Conservation (phyloP, 306 rosid genomes). For the Cercis canadensis region DNA sequence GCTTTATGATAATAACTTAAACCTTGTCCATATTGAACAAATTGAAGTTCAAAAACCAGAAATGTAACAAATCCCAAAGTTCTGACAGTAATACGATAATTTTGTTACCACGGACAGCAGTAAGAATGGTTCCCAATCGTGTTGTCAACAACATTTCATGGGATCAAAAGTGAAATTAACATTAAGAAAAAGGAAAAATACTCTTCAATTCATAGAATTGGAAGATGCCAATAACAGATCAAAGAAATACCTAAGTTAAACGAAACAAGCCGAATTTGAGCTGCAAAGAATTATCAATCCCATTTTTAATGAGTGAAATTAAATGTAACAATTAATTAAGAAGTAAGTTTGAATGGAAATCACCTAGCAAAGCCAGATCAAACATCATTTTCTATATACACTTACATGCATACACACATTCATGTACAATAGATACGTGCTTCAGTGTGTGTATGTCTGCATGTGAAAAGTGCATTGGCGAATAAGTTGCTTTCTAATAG, state of each 20-base stretch:
- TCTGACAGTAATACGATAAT: background rate
- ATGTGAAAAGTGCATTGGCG: conserved; percentile 6
- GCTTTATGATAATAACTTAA: background rate
- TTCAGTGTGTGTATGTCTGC: background rate
- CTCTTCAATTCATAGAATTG: conserved; percentile 9
- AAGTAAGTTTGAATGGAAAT: background rate
- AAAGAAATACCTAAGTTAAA: background rate
- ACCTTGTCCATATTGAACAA: background rate
- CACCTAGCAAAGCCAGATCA: conserved; percentile 40
- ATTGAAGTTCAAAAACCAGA: background rate
- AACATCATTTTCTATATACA: conserved; percentile 21
- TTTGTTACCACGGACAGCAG: background rate
- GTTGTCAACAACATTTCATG: conserved; percentile 1
- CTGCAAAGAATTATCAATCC: background rate
- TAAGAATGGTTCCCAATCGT: background rate
- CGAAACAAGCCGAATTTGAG: background rate
- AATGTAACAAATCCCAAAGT: background rate
- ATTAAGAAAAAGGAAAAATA: background rate
- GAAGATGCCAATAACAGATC: conserved; percentile 40
- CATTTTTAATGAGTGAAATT: background rate
- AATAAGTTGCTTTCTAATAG: background rate
- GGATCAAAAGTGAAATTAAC: conserved; percentile 40
- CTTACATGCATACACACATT: conserved; percentile 22
- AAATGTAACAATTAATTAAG: background rate
- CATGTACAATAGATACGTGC: background rate